Evolutionary conservation across 768 basidiomycete genomes (phyloP), one percentile per base, ranked within the genome.

Genomic region (Phylloporus arenicola): DNA sequence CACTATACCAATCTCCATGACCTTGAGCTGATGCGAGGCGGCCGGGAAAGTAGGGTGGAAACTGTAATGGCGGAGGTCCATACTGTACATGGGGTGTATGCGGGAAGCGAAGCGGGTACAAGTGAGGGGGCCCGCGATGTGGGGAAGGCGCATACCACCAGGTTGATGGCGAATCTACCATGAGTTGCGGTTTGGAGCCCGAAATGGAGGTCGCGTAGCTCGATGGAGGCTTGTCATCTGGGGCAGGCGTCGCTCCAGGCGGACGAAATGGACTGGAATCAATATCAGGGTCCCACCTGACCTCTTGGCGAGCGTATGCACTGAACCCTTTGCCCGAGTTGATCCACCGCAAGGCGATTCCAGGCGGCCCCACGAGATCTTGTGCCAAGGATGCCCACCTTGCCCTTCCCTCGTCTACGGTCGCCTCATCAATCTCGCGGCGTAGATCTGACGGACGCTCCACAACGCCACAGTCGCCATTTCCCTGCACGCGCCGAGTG

Each of bases 361-460:
- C 55, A 30, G 54, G 49, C 11, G 50, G 50, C 7, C 62, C 64
- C 17, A 64, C 62, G 16, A 64, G 55, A 19, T 59, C 57, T 38
- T 57, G 52, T 2, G 57, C 53, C 12, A 48, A 34, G 30, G 52
- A 48, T 20, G 54, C 37, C 64, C 64, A 64, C 27, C 37, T 20
- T 2, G 43, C 45, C 57, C 53, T 56, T 34, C 59, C 64, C 42
- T 59, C 48, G n/a, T 64, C 64, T 24, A 64, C 64, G n/a, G 30
- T 38, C 3, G 20, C 54, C 46, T 64, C 64, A 7, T 64, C 52
- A 3, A 61, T 51, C 43, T 42, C 47, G 33, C 53, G 42, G 16
- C 35, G 58, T 42, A 63, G 13, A 40, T 20, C 45, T 20, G 33
- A 27, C 30, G 1, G 11, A 10, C 30, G 25, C 25, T 43, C 44